Percentiles rank a stretch among this genome's conserved stretches.
Conservation (phyloP, 164 flowering plant genomes). For the Magnolia sinica region DNA sequence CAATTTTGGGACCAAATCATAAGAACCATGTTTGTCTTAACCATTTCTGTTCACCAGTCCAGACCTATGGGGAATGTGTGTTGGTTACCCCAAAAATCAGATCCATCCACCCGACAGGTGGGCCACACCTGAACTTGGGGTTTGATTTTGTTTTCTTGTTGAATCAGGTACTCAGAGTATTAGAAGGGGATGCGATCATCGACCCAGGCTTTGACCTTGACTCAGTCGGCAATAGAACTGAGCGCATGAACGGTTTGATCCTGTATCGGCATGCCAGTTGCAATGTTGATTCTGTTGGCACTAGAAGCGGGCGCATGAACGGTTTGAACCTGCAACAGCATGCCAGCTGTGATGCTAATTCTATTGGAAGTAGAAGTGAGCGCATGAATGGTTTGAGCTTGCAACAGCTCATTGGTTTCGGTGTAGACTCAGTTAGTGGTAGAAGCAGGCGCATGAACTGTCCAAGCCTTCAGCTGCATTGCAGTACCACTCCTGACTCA, state of each 20-base stretch:
- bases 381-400: constrained; percentile 44
- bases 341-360: constrained; percentile 33
- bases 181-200: constrained; percentile 56
- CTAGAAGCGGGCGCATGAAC: constrained; percentile 63
- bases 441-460: constrained; percentile 67
- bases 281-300: constrained; percentile 50
- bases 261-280: constrained; percentile 33
- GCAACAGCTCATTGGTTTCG: constrained; percentile 16
- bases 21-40: no score
- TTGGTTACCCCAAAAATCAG: no score
- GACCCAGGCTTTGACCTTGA: constrained; percentile 34
- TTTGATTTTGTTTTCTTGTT: neutral
- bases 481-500: constrained; percentile 39
- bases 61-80: no score
- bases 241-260: constrained; percentile 45
- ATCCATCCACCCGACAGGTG: no score
- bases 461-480: constrained; percentile 19
- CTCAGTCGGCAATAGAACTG: constrained; percentile 64
- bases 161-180: constrained; percentile 60
- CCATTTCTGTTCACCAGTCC: no score
- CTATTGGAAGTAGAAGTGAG: constrained; percentile 68
- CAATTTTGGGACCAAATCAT: no score
- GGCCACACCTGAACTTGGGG: no score
- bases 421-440: constrained; percentile 52
- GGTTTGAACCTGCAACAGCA: constrained; percentile 29